A percentile compares a stretch with the other conserved stretches of the same genome.
phyloP scores from a whole-genome alignment of 75 land plant species.

The Selaginella tamariscina region DNA sequence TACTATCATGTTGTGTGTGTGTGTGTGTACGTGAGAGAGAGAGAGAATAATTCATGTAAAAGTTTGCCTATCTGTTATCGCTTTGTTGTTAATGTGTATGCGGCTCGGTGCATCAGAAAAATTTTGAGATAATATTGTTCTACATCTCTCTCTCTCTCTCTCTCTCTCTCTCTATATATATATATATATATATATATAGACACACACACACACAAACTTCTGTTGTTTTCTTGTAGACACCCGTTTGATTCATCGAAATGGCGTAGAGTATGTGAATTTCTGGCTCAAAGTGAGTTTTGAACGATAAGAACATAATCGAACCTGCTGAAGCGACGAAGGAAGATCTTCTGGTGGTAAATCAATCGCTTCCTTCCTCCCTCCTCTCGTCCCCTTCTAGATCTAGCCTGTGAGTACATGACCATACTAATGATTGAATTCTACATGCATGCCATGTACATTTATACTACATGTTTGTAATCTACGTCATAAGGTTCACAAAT shows the following conservation, averaged over 20 bases:
- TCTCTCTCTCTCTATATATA: background rate
- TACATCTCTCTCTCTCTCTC: background rate
- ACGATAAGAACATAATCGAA: slow-evolving; percentile 50
- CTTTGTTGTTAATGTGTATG: background rate
- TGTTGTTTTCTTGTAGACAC: slow-evolving; percentile 40
- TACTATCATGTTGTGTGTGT: too few relatives aligned
- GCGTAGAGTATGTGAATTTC: slow-evolving; percentile 64
- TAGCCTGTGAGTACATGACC: too few relatives aligned
- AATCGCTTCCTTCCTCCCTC: too few relatives aligned
- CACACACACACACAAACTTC: too few relatives aligned
- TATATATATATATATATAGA: too few relatives aligned
- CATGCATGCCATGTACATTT: too few relatives aligned
- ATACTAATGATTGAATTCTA: too few relatives aligned
- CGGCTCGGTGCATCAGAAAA: background rate
- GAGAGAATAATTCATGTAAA: background rate
- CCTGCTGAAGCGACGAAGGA: slow-evolving; percentile 76
- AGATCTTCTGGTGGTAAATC: slow-evolving; percentile 95
- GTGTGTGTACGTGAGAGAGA: too few relatives aligned
- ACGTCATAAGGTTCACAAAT: background rate
- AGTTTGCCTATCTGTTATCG: background rate
- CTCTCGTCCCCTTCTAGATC: too few relatives aligned
- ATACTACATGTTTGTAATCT: too few relatives aligned
- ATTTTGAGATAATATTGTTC: background rate
- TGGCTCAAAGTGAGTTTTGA: slow-evolving; percentile 35
- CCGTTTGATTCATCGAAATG: slow-evolving; percentile 98